Percentiles rank a stretch among this genome's conserved stretches.
Evolutionary conservation across 2,329 filamentous ascomycete species (phyloP).

Genomic region (Pseudogymnoascus sp.): DNA sequence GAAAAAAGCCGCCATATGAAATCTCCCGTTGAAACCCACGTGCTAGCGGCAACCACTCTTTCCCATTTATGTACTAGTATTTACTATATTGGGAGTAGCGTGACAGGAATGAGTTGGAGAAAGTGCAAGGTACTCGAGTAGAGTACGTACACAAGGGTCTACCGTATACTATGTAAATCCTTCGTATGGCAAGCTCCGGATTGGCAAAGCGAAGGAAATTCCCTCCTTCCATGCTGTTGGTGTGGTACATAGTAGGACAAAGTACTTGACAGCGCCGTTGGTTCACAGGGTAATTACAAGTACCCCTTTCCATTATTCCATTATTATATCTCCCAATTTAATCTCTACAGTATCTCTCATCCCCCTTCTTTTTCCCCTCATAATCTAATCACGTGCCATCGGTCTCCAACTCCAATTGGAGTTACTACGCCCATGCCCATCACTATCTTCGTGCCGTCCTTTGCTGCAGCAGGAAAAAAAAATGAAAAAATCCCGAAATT

Average conservation of each 20-base stretch:
- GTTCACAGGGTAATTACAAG: background rate
- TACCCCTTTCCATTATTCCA: background rate
- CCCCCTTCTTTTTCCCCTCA: background rate
- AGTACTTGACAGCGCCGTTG: background rate
- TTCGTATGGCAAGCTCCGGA: background rate
- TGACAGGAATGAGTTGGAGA: conserved; percentile 5
- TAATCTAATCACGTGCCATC: background rate
- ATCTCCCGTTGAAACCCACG: conserved; percentile 8
- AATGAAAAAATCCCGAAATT: background rate
- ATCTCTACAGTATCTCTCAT: background rate
- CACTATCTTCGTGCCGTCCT: background rate
- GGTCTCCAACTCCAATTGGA: background rate
- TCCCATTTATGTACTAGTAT: background rate
- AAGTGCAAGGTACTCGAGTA: background rate
- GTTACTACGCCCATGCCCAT: background rate
- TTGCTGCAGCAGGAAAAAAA: background rate
- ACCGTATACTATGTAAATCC: too few species aligned
- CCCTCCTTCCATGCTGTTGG: background rate
- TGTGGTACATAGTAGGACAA: background rate
- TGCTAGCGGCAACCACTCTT: background rate
- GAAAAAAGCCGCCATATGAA: conserved; percentile 5
- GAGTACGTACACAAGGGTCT: too few species aligned
- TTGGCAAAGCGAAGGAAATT: background rate
- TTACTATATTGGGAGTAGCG: background rate
- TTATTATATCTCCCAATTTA: background rate